Evolutionary conservation across 306 rosid genomes (phyloP).

Genomic region (Rubus parviflorus): DNA sequence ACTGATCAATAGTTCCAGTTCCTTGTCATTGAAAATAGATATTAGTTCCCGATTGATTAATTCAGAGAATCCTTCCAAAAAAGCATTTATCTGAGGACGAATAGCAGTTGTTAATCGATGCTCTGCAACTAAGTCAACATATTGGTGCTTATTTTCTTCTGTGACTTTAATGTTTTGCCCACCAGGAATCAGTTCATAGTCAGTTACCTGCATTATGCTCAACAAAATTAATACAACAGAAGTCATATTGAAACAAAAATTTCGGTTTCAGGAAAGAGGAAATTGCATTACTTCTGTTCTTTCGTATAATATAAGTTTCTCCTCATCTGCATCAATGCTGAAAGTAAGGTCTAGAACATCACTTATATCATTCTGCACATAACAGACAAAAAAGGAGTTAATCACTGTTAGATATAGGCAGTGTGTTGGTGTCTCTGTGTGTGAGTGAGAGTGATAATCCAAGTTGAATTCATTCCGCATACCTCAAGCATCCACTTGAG

Average conservation of each 20-base stretch:
- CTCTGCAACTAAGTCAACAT: conserved; percentile 88
- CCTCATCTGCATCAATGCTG: conserved; percentile 98
- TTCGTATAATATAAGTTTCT: conserved; percentile 85
- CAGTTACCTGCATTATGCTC: conserved; percentile 70
- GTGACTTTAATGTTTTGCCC: conserved; percentile 95
- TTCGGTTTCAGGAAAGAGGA: neutral
- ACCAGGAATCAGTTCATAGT: conserved; percentile 87
- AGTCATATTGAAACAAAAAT: neutral
- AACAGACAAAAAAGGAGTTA: conserved; percentile 13
- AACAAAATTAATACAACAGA: conserved; percentile 18
- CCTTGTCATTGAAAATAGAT: conserved; percentile 90
- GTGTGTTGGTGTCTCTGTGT: neutral
- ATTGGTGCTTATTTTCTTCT: conserved; percentile 90
- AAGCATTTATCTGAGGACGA: conserved; percentile 93
- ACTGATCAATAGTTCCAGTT: conserved; percentile 85
- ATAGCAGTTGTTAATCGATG: conserved; percentile 94
- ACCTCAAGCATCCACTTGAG: conserved; percentile 99
- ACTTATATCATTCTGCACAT: conserved; percentile 74
- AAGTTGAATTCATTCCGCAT: conserved; percentile 20
- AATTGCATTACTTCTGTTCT: conserved; percentile 64
- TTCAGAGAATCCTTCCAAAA: conserved; percentile 83
- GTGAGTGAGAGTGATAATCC: neutral
- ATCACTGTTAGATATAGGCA: neutral
- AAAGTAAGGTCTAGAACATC: conserved; percentile 88
- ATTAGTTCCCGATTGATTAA: conserved; percentile 66